These are phyloP conservation scores for Kodamaea ohmeri DNA, from an alignment of 1,139 yeast species.

Conservation along the genomic window DNA sequence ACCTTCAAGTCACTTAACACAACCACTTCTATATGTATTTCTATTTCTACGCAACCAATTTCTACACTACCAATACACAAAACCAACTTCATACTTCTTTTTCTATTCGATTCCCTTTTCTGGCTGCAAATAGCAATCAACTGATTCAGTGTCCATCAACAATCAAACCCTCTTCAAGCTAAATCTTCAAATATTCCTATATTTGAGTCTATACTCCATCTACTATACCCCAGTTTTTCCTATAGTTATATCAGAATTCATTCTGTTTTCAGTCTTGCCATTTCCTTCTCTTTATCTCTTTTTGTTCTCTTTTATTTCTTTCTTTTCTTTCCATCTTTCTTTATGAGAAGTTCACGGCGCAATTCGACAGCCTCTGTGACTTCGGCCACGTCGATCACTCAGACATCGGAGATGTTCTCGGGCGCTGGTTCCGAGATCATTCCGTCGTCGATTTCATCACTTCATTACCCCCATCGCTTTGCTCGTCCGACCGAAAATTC, in stretches of 20 bases:
- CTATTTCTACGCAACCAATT: no score
- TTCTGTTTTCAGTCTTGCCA: constrained; percentile 9
- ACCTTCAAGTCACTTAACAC: no score
- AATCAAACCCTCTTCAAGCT: no score
- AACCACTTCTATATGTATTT: no score
- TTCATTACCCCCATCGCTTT: constrained; percentile 69
- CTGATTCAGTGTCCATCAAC: no score
- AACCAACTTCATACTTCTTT: no score
- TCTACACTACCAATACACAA: no score
- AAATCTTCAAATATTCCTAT: no score
- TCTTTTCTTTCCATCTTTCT: neutral
- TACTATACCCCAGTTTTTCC: neutral
- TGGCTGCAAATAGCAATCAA: no score
- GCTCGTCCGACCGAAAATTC: constrained; percentile 30
- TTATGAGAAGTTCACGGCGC: constrained; percentile 19
- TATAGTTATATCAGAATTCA: neutral
- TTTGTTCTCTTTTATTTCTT: neutral
- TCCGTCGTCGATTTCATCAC: constrained; percentile 86
- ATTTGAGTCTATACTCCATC: no score
- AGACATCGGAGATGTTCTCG: constrained; percentile 71
- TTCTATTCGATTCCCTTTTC: no score
- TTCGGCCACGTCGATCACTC: constrained; percentile 32
- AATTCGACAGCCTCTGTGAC: constrained; percentile 43
- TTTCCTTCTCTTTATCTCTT: neutral
- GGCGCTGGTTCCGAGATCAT: constrained; percentile 89